phyloP scores from a whole-genome alignment of 805 yeast species.

The Cyberlindnera euphorbiae region DNA sequence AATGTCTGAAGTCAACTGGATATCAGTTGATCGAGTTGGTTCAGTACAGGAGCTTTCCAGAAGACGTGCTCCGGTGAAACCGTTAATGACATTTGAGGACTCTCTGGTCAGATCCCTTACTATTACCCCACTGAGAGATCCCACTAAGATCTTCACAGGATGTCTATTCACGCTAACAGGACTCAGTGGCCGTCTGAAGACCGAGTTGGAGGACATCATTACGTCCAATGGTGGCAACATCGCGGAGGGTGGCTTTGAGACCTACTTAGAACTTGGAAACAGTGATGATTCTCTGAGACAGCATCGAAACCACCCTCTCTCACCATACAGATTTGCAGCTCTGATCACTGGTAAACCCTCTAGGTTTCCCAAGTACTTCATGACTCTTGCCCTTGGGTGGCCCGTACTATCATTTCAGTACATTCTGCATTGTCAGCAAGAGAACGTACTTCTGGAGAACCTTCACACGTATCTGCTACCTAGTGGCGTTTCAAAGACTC shows the following conservation, averaged over 20 bases:
- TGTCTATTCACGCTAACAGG: constrained; percentile 39
- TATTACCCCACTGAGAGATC: not conserved
- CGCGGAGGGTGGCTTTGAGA: constrained; percentile 30
- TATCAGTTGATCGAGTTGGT: constrained; percentile 29
- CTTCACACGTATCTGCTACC: constrained; percentile 52
- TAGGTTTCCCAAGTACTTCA: constrained; percentile 72
- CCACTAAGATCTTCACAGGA: constrained; percentile 12
- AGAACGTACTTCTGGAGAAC: constrained; percentile 23
- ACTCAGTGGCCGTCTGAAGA: constrained; percentile 26
- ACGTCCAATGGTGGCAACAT: constrained; percentile 40
- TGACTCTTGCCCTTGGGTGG: constrained; percentile 79
- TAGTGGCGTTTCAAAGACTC: constrained; percentile 57
- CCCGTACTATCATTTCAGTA: constrained; percentile 65
- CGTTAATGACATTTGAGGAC: constrained; percentile 10
- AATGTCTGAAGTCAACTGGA: constrained; percentile 32
- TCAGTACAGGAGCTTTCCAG: constrained; percentile 13
- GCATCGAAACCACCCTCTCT: constrained; percentile 9
- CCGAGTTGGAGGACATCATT: constrained; percentile 32
- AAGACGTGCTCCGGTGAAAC: constrained; percentile 10
- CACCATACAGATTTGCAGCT: constrained; percentile 51
- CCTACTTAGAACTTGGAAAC: constrained; percentile 2
- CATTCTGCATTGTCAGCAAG: constrained; percentile 43
- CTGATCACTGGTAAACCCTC: constrained; percentile 46
- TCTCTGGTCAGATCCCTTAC: constrained; percentile 2
- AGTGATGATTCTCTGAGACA: constrained; percentile 6